Conservation (phyloP, 352 stramenopile genomes). For the Globisporangium cylindrosporum region DNA sequence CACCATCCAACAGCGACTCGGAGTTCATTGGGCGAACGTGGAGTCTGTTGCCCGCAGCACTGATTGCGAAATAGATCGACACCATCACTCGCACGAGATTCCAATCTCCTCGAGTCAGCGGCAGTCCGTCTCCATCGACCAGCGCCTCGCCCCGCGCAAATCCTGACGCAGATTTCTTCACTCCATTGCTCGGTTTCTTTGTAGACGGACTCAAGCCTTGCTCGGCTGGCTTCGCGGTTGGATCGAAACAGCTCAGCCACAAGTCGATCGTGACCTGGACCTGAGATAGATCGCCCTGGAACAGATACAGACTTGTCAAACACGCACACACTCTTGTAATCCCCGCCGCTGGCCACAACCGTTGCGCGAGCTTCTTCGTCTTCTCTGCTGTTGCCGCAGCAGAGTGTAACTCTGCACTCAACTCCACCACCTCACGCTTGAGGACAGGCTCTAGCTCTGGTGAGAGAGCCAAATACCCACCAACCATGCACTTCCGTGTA, state of each 20-base stretch:
- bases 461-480: slow-evolving; percentile 54
- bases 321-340: slow-evolving; percentile 82
- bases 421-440: slow-evolving; percentile 59
- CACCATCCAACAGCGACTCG: slow-evolving; percentile 19
- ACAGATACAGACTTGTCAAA: slow-evolving; percentile 69
- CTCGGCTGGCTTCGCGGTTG: slow-evolving; percentile 49
- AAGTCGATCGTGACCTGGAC: slow-evolving; percentile 48
- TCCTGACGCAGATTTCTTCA: slow-evolving; percentile 24
- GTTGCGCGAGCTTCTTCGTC: slow-evolving; percentile 48
- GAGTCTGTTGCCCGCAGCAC: slow-evolving; percentile 44
- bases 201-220: slow-evolving; percentile 25
- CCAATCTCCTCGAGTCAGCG: slow-evolving; percentile 80
- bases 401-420: slow-evolving; percentile 61
- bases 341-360: slow-evolving; percentile 72
- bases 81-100: slow-evolving; percentile 77
- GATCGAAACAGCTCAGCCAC: slow-evolving; percentile 81
- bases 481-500: slow-evolving; percentile 68
- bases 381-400: slow-evolving; percentile 63
- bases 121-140: slow-evolving; percentile 73
- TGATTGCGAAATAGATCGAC: slow-evolving; percentile 76
- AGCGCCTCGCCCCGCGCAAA: slow-evolving; percentile 71
- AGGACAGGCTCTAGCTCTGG: slow-evolving; percentile 64
- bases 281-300: slow-evolving; percentile 63
- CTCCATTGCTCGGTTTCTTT: slow-evolving; percentile 23
- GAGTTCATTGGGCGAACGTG: slow-evolving; percentile 37